Percentiles rank a stretch among this genome's conserved stretches.
Conservation (phyloP, 2,329 filamentous ascomycete species). For the Microascus cirrosus region DNA sequence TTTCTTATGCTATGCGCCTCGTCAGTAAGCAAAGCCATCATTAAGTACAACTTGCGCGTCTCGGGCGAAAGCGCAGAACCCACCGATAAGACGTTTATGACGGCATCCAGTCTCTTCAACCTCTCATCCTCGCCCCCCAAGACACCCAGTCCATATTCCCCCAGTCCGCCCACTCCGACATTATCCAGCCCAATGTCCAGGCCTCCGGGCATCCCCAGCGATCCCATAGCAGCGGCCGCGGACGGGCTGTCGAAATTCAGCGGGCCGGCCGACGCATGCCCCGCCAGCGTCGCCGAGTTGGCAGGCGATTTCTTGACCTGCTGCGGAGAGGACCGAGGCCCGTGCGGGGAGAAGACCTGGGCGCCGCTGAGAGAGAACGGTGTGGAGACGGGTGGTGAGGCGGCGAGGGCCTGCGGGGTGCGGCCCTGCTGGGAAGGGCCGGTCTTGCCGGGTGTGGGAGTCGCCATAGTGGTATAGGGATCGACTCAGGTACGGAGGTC, state of each 20-base stretch:
- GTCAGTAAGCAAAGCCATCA: not conserved
- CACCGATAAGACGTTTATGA: conserved; percentile 39
- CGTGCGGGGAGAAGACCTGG: conserved; percentile 47
- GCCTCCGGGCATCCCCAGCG: conserved; percentile 34
- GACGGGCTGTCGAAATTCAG: conserved; percentile 55
- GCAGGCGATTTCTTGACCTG: conserved; percentile 54
- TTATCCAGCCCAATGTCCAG: conserved; percentile 39
- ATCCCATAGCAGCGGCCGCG: conserved; percentile 49
- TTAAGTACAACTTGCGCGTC: not conserved
- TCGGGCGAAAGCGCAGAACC: conserved; percentile 7
- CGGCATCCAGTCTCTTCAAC: conserved; percentile 39
- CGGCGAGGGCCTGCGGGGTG: conserved; percentile 38
- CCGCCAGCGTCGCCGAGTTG: conserved; percentile 34
- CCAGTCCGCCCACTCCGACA: conserved; percentile 30
- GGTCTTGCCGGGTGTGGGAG: conserved; percentile 38
- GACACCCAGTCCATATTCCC: conserved; percentile 19
- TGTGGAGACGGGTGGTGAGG: conserved; percentile 56
- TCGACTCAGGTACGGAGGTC: not conserved
- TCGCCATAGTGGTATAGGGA: conserved; percentile 27
- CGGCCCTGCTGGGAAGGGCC: conserved; percentile 27
- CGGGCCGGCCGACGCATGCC: conserved; percentile 26
- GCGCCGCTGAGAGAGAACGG: conserved; percentile 42
- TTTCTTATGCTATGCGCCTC: conserved; percentile 26
- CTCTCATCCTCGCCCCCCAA: conserved; percentile 42
- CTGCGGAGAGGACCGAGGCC: conserved; percentile 48